Evolutionary conservation across 495 filamentous ascomycete genomes (phyloP).

Genomic region (Glonium stellatum): DNA sequence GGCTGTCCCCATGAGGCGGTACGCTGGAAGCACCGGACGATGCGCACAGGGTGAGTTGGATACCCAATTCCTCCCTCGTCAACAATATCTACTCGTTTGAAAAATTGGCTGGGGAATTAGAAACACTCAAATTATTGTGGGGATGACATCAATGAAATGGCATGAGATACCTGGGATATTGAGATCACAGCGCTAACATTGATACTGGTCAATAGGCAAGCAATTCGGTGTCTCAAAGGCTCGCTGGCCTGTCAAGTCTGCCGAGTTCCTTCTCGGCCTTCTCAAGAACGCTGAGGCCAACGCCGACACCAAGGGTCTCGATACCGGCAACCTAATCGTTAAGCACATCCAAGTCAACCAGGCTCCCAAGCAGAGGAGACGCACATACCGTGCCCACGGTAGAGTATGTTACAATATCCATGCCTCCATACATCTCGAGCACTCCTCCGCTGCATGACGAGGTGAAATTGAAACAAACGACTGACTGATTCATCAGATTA

Average conservation of each 20-base stretch:
- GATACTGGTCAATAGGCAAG: slow-evolving; percentile 62
- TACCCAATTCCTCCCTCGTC: neutral
- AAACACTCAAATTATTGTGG: neutral
- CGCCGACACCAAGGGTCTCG: slow-evolving; percentile 97
- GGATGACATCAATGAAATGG: neutral
- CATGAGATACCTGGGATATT: neutral
- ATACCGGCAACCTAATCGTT: slow-evolving; percentile 91
- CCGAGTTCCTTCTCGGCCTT: slow-evolving; percentile 91
- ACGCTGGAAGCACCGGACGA: slow-evolving; percentile 87
- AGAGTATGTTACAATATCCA: slow-evolving; percentile 66
- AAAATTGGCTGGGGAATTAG: neutral
- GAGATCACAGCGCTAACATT: neutral
- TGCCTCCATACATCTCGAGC: neutral
- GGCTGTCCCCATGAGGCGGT: slow-evolving; percentile 94
- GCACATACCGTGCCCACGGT: slow-evolving; percentile 99
- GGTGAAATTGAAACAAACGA: neutral
- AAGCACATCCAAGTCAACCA: slow-evolving; percentile 99
- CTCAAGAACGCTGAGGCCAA: slow-evolving; percentile 99
- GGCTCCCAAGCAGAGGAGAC: slow-evolving; percentile 93
- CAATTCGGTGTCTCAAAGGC: slow-evolving; percentile 94
- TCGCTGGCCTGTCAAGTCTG: slow-evolving; percentile 98
- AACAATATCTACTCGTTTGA: neutral
- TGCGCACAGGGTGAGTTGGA: slow-evolving; percentile 82
- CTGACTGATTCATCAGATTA: slow-evolving; percentile 58
- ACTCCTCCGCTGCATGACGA: neutral